A percentile compares a stretch with the other conserved stretches of the same genome.
These are phyloP conservation scores for Aspergillus udagawae DNA, from an alignment of 2,329 filamentous ascomycete genomes.

Conservation along the genomic window DNA sequence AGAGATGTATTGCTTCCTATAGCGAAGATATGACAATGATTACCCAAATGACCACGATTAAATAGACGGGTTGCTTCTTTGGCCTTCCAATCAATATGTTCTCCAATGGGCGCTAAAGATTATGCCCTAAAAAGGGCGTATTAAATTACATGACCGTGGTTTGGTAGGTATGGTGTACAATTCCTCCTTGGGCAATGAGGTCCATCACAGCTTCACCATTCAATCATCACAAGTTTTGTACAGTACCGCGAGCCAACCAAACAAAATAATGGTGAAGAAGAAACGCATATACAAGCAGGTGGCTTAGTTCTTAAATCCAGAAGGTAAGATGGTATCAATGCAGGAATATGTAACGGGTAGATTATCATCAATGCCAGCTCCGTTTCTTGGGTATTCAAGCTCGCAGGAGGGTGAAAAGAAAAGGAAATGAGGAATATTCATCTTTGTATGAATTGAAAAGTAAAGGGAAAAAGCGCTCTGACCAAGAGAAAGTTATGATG, in stretches of 20 bases:
- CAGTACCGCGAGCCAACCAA: background rate
- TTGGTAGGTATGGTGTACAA: background rate
- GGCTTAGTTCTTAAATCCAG: background rate
- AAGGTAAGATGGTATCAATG: background rate
- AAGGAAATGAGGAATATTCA: background rate
- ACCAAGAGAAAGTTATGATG: background rate
- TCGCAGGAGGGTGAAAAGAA: background rate
- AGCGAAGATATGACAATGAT: slow-evolving; percentile 29
- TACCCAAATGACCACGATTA: slow-evolving; percentile 15
- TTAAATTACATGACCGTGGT: background rate
- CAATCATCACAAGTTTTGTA: background rate
- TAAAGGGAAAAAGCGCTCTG: background rate
- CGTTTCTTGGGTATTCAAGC: background rate
- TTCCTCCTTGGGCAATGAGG: background rate
- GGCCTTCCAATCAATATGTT: background rate
- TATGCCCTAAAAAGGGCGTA: background rate
- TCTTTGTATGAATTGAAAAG: background rate
- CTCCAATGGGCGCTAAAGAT: background rate
- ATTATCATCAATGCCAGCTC: background rate
- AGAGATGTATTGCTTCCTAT: background rate
- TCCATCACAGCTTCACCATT: background rate
- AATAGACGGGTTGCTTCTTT: background rate
- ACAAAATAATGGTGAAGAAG: background rate
- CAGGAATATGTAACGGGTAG: background rate
- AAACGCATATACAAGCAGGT: background rate